Evolutionary conservation across 2,329 filamentous ascomycete species (phyloP), one percentile per base, ranked within the genome.

Genomic region (Nigrospora sphaerica): DNA sequence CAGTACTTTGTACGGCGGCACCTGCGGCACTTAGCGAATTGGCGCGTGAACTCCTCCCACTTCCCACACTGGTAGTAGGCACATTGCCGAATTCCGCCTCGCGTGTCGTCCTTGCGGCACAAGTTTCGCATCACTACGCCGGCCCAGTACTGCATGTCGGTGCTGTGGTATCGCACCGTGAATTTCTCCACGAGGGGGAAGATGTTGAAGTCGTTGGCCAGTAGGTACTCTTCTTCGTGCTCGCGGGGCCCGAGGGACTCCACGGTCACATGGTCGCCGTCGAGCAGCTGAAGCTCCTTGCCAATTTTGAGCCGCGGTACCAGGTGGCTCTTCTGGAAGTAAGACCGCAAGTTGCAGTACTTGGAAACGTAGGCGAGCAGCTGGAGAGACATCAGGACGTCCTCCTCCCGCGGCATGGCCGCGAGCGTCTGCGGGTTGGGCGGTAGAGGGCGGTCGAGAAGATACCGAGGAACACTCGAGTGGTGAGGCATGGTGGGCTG

Each of bases 101-200:
- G 80, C 12, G 86, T 88, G 62, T 98, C 93, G 63, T 98, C 93
- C 70, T 98, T 98, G 53, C 93, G 88, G 74, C 93, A 98, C 42
- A 98, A 79, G 63, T 98, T 98, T 53, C 93, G 81, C 93, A 98
- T 98, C 39, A 98, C 93, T 14, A 98, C 93, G 51, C 92, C 93
- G 16, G 93, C 93, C 93, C 93, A 98, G 71, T 98, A 98, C 66
- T 96, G 92, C 93, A 98, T 98, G 63, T 96, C 91, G 49, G 89
- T 88, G 53, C 88, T 90, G 68, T 96, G 89, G 62, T 96, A 90
- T 53, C 93, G 83, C 31, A 96, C 88, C 5, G 93, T 98, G 64
- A 97, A 98, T 66, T 96, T 97, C 68, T 98, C 93, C 41, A 98
- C 93, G 33, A 98, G 74, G 3, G 93, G 93, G 69, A 98, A 98